Evolutionary conservation across 1,284 basidiomycete genomes (phyloP).

Genomic region (Limonomyces culmigenus): DNA sequence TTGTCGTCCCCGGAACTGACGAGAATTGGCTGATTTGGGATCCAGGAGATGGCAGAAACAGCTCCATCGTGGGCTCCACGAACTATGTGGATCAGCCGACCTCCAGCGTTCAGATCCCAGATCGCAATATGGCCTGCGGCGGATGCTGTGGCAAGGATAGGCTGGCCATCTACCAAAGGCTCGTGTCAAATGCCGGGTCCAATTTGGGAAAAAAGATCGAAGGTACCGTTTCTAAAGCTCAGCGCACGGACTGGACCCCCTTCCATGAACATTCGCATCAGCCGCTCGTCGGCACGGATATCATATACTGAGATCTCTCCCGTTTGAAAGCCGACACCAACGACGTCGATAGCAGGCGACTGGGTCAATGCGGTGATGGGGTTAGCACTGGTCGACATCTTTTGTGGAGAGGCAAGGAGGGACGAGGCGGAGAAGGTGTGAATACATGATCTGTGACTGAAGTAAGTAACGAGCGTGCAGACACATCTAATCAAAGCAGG

Average conservation of each 20-base stretch:
- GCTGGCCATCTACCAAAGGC: constrained; percentile 46
- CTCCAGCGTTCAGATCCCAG: constrained; percentile 80
- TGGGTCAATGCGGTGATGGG: constrained; percentile 73
- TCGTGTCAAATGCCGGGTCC: not conserved
- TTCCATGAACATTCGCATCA: constrained; percentile 82
- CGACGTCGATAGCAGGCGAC: constrained; percentile 90
- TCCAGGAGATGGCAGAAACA: constrained; percentile 73
- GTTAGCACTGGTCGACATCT: not conserved
- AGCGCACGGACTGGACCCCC: constrained; percentile 63
- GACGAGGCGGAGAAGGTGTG: constrained; percentile 37
- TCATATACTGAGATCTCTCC: constrained; percentile 86
- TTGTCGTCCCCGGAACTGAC: constrained; percentile 86
- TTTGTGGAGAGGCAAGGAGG: constrained; percentile 29
- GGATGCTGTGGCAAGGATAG: constrained; percentile 74
- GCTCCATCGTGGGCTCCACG: constrained; percentile 77
- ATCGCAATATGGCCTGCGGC: constrained; percentile 77
- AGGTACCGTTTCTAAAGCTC: constrained; percentile 78
- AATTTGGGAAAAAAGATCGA: not conserved
- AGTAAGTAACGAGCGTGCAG: constrained; percentile 2
- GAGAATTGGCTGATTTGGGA: constrained; percentile 79
- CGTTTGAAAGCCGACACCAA: constrained; percentile 80
- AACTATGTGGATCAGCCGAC: constrained; percentile 67
- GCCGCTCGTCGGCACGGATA: constrained; percentile 73
- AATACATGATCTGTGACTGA: constrained; percentile 36
- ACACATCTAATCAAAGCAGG: constrained; percentile 3